These are phyloP conservation scores for Penicillium sp. DNA, from an alignment of 2,329 filamentous ascomycete species.

Conservation along the genomic window DNA sequence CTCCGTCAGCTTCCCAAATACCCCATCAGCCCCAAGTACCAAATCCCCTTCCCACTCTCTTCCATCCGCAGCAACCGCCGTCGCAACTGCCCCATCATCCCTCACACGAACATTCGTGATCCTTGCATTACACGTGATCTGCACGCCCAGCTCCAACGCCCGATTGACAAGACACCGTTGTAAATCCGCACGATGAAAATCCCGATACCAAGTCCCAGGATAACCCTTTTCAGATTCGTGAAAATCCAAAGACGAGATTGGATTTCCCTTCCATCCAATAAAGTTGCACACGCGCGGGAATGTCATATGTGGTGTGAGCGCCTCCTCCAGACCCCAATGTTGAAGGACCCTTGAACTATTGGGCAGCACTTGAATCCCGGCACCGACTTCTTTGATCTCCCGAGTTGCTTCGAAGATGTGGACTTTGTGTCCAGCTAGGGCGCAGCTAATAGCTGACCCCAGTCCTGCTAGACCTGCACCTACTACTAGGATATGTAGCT, in stretches of 20 bases:
- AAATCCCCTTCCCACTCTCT: conserved; percentile 25
- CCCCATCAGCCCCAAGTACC: conserved; percentile 28
- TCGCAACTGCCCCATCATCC: conserved; percentile 33
- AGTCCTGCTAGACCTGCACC: conserved; percentile 31
- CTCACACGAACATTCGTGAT: conserved; percentile 44
- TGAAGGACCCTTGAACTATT: conserved; percentile 41
- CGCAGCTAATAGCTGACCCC: conserved; percentile 26
- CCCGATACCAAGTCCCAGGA: conserved; percentile 47
- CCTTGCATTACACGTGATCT: conserved; percentile 46
- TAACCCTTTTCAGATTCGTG: conserved; percentile 40
- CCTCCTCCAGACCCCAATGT: conserved; percentile 45
- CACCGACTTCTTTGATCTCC: conserved; percentile 30
- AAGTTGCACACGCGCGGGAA: conserved; percentile 50
- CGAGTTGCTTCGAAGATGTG: conserved; percentile 24
- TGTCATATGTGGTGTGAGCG: conserved; percentile 42
- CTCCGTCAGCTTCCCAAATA: conserved; percentile 40
- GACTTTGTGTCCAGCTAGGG: conserved; percentile 26
- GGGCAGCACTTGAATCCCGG: conserved; percentile 30
- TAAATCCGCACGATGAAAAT: conserved; percentile 57
- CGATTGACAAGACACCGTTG: conserved; percentile 51
- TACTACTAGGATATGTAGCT: conserved; percentile 42
- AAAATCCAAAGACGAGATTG: conserved; percentile 52
- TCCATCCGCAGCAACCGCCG: conserved; percentile 34
- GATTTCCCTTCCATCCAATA: conserved; percentile 54
- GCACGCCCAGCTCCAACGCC: conserved; percentile 50